Conservation (phyloP, 1,139 yeast species). For the Magnusiomyces sp. region DNA sequence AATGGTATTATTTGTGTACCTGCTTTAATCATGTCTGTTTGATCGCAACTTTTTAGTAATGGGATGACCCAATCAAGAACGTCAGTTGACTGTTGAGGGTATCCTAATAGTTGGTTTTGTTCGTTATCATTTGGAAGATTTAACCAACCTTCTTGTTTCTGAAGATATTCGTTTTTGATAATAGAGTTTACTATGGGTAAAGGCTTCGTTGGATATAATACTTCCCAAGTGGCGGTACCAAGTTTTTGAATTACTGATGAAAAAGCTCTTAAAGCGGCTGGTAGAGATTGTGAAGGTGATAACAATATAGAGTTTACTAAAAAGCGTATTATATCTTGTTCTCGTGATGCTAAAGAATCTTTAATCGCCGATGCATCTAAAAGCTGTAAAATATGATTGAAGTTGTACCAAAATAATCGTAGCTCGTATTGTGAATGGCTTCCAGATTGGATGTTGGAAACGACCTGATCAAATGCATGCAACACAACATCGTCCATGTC, state of each 20-base stretch:
- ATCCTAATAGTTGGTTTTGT: too few species aligned
- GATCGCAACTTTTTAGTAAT: slow-evolving; percentile 12
- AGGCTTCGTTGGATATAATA: slow-evolving; percentile 9
- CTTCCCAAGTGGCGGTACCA: slow-evolving; percentile 11
- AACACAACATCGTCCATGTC: too few species aligned
- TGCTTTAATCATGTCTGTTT: slow-evolving; percentile 11
- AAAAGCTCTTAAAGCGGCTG: slow-evolving; percentile 9
- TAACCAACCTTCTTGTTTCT: slow-evolving; percentile 7
- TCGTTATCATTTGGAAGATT: neutral
- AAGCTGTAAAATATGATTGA: slow-evolving; percentile 10
- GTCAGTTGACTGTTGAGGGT: slow-evolving; percentile 9
- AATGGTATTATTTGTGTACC: slow-evolving; percentile 10
- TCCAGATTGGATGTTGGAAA: slow-evolving; percentile 9
- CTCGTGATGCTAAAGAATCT: slow-evolving; percentile 10
- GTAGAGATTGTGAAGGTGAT: slow-evolving; percentile 8
- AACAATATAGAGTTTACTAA: slow-evolving; percentile 7
- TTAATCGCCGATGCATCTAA: slow-evolving; percentile 10
- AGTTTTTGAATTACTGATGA: slow-evolving; percentile 8
- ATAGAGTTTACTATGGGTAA: slow-evolving; percentile 11
- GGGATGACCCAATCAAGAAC: slow-evolving; percentile 13
- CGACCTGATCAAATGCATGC: slow-evolving; percentile 14
- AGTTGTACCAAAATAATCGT: slow-evolving; percentile 9
- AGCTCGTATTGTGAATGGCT: slow-evolving; percentile 3
- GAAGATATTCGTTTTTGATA: slow-evolving; percentile 8
- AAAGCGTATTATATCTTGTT: slow-evolving; percentile 9